Base-by-base conservation (phyloP, 2,329 filamentous ascomycete genomes). In the Graphium sp. region DNA sequence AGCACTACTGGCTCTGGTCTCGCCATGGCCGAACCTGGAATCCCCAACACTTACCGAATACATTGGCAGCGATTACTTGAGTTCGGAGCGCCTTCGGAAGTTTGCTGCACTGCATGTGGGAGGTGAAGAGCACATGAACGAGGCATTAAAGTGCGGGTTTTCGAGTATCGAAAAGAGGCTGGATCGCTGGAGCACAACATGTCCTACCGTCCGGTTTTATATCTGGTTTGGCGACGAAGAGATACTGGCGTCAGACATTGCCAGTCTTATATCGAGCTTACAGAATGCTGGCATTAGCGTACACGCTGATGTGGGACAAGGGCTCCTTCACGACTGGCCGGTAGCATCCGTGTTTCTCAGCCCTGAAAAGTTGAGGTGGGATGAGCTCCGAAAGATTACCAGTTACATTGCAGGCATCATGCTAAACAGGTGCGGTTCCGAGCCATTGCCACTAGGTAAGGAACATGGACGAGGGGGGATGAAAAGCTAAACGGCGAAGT, bases 21-120 rank as follows among this genome's bases (percentile, higher is more conserved):
- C 0, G n/a, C n/a, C n/a, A n/a, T n/a, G n/a, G n/a, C n/a, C n/a
- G n/a, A n/a, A n/a, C n/a, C n/a, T n/a, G n/a, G n/a, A n/a, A n/a
- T n/a, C n/a, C n/a, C n/a, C n/a, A n/a, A n/a, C n/a, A n/a, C n/a
- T n/a, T n/a, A n/a, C n/a, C n/a, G n/a, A n/a, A n/a, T n/a, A n/a
- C n/a, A n/a, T n/a, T n/a, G n/a, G n/a, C n/a, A n/a, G n/a, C n/a
- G 83, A 91, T 47, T 92, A 79, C 43, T 62, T 91, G 20, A 70
- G 83, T 40, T 60, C 62, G 12, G 50, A 62, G 11, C 73, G 62
- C 29, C 56, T 91, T 17, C 69, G 75, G 46, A 56, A 58, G 7
- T 89, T 85, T 42, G 82, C 75, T 1, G 55, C 60, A 9, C 68
- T 78, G 41, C 89, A 87, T 43, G 34, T 30, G 5, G 19, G 19